phyloP scores from a whole-genome alignment of 768 basidiomycete genomes.

The Crassisporium funariophilum region DNA sequence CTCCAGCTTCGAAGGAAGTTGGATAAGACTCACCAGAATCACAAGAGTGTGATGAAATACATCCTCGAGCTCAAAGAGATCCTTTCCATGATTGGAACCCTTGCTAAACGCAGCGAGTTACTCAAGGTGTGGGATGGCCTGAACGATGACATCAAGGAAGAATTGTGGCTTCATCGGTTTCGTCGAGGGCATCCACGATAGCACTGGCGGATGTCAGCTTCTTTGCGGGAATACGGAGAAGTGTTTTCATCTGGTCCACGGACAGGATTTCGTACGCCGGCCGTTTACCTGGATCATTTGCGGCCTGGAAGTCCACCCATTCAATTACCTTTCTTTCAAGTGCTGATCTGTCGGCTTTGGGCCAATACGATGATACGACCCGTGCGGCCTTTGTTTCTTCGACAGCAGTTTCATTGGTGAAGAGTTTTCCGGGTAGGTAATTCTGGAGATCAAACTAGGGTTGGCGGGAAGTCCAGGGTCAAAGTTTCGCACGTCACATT shows the following conservation, averaged over 20 bases:
- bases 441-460: constrained; percentile 8
- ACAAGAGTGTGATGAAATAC: too few relatives aligned
- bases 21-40: too few relatives aligned
- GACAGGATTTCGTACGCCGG: constrained; percentile 23
- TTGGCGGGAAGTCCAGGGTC: too few relatives aligned
- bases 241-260: neutral
- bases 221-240: constrained; percentile 11
- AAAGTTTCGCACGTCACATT: too few relatives aligned
- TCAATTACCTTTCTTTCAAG: constrained; percentile 17
- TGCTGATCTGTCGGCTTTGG: constrained; percentile 6
- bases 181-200: constrained; percentile 15
- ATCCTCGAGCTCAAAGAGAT: too few relatives aligned
- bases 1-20: too few relatives aligned
- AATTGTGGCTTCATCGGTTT: constrained; percentile 21
- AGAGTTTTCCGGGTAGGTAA: constrained; percentile 6
- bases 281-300: constrained; percentile 11
- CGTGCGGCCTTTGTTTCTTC: neutral
- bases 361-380: constrained; percentile 9
- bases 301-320: constrained; percentile 18
- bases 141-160: too few relatives aligned
- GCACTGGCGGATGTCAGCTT: constrained; percentile 3
- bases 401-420: neutral
- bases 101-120: too few relatives aligned
- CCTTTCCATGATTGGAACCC: too few relatives aligned
- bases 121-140: too few relatives aligned